Evolutionary conservation across 1,284 basidiomycete species (phyloP), one percentile per base, ranked within the genome.

Genomic region (Rhodotorula sp.): DNA sequence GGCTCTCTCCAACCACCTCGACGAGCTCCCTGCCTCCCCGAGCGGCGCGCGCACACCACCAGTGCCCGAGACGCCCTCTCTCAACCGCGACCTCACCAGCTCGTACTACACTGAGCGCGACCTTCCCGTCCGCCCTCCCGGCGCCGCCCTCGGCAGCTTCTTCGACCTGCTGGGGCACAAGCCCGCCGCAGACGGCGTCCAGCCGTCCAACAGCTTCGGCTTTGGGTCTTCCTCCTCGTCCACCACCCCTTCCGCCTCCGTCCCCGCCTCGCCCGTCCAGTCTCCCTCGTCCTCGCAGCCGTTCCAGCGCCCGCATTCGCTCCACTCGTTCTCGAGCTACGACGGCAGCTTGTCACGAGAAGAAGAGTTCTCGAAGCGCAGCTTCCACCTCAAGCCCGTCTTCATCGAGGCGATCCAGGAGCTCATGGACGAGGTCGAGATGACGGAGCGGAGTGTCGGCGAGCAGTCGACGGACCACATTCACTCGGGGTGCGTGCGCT

Each of bases 391-490:
- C 41, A 83, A 83, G 70, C 81, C 82, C 16, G 74, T 83, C 19
- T 80, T 83, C 54, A 80, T 82, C 64, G 82, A 83, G 70, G 82
- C 82, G n/a, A 83, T 83, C 54, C 81, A 81, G 59, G 82, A 98
- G 80, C 90, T 98, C 21, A 86, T 97, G 60, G 93, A 97, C 77
- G 97, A 99, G 81, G 84, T 99, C 61, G 96, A 97, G 81, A 94
- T 92, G 7, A 95, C 96, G 1, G 93, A 97, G 79, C 92, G 96
- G 76, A 95, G 91, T 80, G 90, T 99, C 17, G 92, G 93, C 7
- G 96, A 93, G 83, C 93, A 92, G 73, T 93, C 95, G 2, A 91
- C 89, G 80, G 94, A 97, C 81, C 96, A 99, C 81, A 92, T 99
- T 73, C 95, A 98, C 82, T 93, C 93, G 16, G 93, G 97, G 93